Conservation (phyloP, 1,139 yeast species). For the Candida gigantensis region DNA sequence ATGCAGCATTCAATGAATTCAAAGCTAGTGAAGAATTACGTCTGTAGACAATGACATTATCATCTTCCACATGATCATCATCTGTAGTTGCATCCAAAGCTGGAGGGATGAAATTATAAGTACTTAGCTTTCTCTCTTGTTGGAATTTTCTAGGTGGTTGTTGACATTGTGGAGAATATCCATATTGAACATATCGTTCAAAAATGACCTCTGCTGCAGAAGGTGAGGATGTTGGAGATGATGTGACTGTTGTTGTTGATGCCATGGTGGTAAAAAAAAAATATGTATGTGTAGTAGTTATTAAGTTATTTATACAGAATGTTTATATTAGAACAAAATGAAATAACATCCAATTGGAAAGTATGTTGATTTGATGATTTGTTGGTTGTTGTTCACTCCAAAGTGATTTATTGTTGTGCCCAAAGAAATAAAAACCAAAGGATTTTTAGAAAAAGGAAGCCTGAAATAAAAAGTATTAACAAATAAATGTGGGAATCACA, state of each 20-base stretch:
- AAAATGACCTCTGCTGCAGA: slow-evolving; percentile 24
- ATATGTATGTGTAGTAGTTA: too few species aligned
- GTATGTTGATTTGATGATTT: too few species aligned
- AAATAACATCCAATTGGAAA: too few species aligned
- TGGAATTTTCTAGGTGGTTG: slow-evolving; percentile 15
- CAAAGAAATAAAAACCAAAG: too few species aligned
- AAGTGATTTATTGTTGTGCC: too few species aligned
- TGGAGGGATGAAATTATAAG: slow-evolving; percentile 68
- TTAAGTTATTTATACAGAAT: too few species aligned
- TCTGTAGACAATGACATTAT: slow-evolving; percentile 69
- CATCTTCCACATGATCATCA: slow-evolving; percentile 31
- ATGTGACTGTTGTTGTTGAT: slow-evolving; percentile 18
- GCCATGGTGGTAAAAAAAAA: too few species aligned
- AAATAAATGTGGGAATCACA: too few species aligned
- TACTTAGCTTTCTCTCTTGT: slow-evolving; percentile 15
- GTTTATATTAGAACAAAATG: too few species aligned
- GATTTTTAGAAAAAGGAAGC: too few species aligned
- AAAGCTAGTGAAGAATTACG: slow-evolving; percentile 52
- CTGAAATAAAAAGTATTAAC: too few species aligned
- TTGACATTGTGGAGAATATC: slow-evolving; percentile 24
- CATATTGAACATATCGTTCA: slow-evolving; percentile 3
- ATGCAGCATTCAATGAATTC: slow-evolving; percentile 59
- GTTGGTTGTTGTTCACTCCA: too few species aligned
- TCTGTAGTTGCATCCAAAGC: slow-evolving; percentile 75
- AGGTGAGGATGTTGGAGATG: slow-evolving; percentile 20